Percentiles rank a stretch among this genome's conserved stretches.
These are phyloP conservation scores for Murraya koenigii DNA, from an alignment of 345 rosid genomes.

Conservation along the genomic window DNA sequence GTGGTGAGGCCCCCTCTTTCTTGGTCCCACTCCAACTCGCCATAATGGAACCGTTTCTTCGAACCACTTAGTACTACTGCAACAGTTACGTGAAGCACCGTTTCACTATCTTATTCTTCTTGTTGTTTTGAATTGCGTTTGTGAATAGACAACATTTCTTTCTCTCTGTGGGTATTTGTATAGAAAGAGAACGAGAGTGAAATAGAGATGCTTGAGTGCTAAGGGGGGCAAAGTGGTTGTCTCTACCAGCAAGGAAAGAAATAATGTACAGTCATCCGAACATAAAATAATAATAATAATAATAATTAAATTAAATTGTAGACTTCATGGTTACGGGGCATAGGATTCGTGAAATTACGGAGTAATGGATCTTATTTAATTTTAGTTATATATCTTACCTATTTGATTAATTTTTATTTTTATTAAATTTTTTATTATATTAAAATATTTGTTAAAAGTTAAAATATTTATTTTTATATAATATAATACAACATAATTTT, in stretches of 20 bases:
- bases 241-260: slow-evolving; percentile 67
- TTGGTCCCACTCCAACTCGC: slow-evolving; percentile 79
- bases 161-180: neutral
- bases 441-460: no score
- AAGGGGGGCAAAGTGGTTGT: slow-evolving; percentile 54
- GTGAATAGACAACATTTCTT: slow-evolving; percentile 4
- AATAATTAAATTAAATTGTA: no score
- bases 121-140: neutral
- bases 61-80: neutral
- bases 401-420: no score
- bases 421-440: no score
- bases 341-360: no score
- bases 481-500: no score
- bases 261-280: neutral
- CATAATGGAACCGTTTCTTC: slow-evolving; percentile 28
- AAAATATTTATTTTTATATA: no score
- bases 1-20: slow-evolving; percentile 32
- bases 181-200: neutral
- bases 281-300: no score
- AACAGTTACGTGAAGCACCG: neutral
- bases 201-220: slow-evolving; percentile 53
- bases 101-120: neutral
- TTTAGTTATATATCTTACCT: no score
- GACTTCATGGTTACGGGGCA: no score
- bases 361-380: no score